A percentile compares a stretch with the other conserved stretches of the same genome.
These are phyloP conservation scores for Pittosporum tobira DNA, from an alignment of 129 eudicot species.

Conservation along the genomic window DNA sequence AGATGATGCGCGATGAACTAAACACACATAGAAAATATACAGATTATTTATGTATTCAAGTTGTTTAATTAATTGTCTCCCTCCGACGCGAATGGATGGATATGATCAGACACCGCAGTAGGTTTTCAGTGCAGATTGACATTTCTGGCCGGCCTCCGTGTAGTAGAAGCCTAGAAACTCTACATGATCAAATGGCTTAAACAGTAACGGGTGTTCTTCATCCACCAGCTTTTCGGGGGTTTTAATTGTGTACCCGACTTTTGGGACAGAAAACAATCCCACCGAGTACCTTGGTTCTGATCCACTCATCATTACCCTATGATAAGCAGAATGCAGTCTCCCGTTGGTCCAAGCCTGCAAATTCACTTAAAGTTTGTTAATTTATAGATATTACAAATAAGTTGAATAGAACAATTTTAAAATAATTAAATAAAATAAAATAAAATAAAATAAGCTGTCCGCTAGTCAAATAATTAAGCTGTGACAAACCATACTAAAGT, in stretches of 20 bases:
- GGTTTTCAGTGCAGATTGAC: slow-evolving; percentile 32
- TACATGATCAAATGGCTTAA: slow-evolving; percentile 41
- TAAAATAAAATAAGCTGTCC: too few relatives aligned
- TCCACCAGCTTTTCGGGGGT: slow-evolving; percentile 43
- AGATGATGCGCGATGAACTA: too few relatives aligned
- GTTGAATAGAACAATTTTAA: too few relatives aligned
- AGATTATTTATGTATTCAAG: too few relatives aligned
- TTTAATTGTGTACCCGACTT: slow-evolving; percentile 24
- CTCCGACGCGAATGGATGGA: slow-evolving; percentile 10
- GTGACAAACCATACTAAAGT: too few relatives aligned
- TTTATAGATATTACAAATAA: too few relatives aligned
- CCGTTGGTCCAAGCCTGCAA: slow-evolving; percentile 71
- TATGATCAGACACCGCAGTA: slow-evolving; percentile 43
- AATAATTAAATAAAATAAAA: not conserved
- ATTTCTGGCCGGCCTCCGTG: slow-evolving; percentile 31
- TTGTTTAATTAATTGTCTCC: too few relatives aligned
- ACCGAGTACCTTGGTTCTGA: slow-evolving; percentile 30
- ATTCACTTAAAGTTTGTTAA: not conserved
- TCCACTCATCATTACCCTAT: slow-evolving; percentile 43
- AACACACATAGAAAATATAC: too few relatives aligned
- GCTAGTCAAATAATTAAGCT: too few relatives aligned
- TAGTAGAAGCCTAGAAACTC: slow-evolving; percentile 35
- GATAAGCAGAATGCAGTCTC: slow-evolving; percentile 39
- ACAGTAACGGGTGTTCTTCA: slow-evolving; percentile 38
- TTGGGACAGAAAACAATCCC: slow-evolving; percentile 35